Base-by-base conservation (phyloP, 768 basidiomycete species). In the Myochromella boudieri region DNA sequence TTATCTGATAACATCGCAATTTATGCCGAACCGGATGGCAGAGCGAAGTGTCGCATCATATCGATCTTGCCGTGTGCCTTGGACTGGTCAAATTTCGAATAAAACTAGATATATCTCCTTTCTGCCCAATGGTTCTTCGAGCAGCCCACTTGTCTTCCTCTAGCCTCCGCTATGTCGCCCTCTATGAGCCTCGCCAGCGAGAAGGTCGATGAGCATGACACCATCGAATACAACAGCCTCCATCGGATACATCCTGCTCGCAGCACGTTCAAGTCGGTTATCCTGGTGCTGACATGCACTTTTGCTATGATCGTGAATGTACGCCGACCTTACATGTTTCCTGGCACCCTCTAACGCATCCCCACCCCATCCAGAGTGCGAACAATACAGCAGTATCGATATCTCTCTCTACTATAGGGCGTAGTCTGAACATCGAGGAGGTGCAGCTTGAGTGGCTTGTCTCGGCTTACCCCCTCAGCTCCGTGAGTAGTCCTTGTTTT, bases 391-490 rank as follows among this genome's bases (percentile, higher is more conserved):
- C 79, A 0, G 68, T 79, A 0, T 61, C 77, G 0, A 79, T 83
- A 32, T 65, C 79, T 1, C 63, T 84, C 1, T 75, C 82, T 2
- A 68, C 71, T 0, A 80, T 84, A n/a, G 73, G 71, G 25, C 60
- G 55, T 5, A 74, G 75, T 14, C 65, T 87, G 38, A 25, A 68
- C 14, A 74, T 85, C 3, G 58, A 66, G 20, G 71, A 83, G 41
- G 64, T 72, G 25, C 66, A 77, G 24, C 67, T 88, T 1, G 81
- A 87, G 44, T 89, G 87, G 87, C 65, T 86, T 14, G 54, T 77
- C 20, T 82, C 82, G 18, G 85, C 83, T 0, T 89, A 83, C 56
- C 67, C 86, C 1, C 62, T 89, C 45, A 85, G 80, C 56, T 83
- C 82, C 9, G 85, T 84, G 34, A 25, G 59, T 48, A n/a, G 26